Evolutionary conservation across 2,329 filamentous ascomycete genomes (phyloP).

Genomic region (Chaetomiaceae sp.): DNA sequence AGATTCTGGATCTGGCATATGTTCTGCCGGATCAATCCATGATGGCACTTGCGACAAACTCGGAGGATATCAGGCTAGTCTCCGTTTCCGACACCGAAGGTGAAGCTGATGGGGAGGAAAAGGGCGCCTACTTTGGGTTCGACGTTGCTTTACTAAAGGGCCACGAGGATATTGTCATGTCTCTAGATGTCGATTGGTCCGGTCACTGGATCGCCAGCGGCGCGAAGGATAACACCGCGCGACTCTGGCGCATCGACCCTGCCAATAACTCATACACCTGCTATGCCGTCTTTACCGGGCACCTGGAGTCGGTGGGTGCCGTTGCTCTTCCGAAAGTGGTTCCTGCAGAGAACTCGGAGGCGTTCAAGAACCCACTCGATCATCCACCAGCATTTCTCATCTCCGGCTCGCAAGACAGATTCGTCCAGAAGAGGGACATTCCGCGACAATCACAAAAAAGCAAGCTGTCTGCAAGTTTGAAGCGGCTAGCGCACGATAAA

Average conservation of each 20-base stretch:
- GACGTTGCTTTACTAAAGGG: conserved; percentile 83
- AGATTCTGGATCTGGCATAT: conserved; percentile 92
- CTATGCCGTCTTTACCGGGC: conserved; percentile 67
- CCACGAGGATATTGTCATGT: conserved; percentile 93
- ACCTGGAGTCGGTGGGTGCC: conserved; percentile 89
- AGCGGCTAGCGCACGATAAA: conserved; percentile 94
- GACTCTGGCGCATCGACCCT: conserved; percentile 82
- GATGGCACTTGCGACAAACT: conserved; percentile 88
- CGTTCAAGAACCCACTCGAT: conserved; percentile 67
- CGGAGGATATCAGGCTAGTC: conserved; percentile 85
- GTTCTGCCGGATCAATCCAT: conserved; percentile 74
- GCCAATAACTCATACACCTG: conserved; percentile 59
- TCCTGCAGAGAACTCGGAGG: conserved; percentile 65
- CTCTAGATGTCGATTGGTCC: conserved; percentile 91
- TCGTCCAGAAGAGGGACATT: conserved; percentile 90
- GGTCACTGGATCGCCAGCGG: conserved; percentile 95
- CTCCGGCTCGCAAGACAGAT: conserved; percentile 92
- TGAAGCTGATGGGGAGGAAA: conserved; percentile 26
- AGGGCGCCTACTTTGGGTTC: conserved; percentile 71
- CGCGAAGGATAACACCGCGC: conserved; percentile 92
- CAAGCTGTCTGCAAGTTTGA: conserved; percentile 64
- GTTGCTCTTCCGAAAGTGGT: conserved; percentile 72
- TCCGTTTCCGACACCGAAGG: conserved; percentile 53
- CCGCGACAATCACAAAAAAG: conserved; percentile 48
- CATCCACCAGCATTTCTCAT: conserved; percentile 80